Evolutionary conservation across 768 basidiomycete genomes (phyloP).

Genomic region (Leccinum subgranulosum): DNA sequence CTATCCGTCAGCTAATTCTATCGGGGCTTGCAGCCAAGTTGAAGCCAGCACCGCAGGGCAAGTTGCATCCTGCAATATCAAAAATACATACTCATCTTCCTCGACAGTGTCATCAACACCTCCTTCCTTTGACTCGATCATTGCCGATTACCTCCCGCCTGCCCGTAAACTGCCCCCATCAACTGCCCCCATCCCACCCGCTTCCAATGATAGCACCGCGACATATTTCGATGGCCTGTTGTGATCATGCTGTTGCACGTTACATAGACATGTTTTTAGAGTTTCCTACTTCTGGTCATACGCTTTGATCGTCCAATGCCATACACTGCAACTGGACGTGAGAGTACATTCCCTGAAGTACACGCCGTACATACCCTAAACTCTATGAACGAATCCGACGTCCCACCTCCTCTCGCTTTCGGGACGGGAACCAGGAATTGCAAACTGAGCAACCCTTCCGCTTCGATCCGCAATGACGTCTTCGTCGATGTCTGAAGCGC

Average conservation of each 20-base stretch:
- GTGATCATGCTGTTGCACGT: constrained; percentile 10
- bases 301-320: constrained; percentile 30
- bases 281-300: constrained; percentile 11
- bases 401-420: constrained; percentile 36
- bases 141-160: constrained; percentile 67
- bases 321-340: constrained; percentile 23
- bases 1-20: constrained; percentile 65
- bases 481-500: constrained; percentile 84
- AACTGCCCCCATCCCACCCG: background rate
- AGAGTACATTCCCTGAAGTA: constrained; percentile 1
- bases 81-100: constrained; percentile 6
- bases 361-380: constrained; percentile 62
- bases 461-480: constrained; percentile 84
- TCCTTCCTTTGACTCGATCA: constrained; percentile 66
- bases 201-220: constrained; percentile 27
- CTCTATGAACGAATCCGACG: constrained; percentile 74
- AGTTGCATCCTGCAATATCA: constrained; percentile 7
- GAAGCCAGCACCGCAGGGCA: constrained; percentile 49
- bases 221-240: constrained; percentile 44
- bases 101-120: constrained; percentile 39
- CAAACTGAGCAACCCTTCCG: constrained; percentile 76
- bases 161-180: constrained; percentile 20
- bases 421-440: constrained; percentile 82
- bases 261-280: constrained; percentile 19
- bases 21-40: constrained; percentile 52